phyloP scores from a whole-genome alignment of 805 yeast species.

The Pichia pseudocactophila region DNA sequence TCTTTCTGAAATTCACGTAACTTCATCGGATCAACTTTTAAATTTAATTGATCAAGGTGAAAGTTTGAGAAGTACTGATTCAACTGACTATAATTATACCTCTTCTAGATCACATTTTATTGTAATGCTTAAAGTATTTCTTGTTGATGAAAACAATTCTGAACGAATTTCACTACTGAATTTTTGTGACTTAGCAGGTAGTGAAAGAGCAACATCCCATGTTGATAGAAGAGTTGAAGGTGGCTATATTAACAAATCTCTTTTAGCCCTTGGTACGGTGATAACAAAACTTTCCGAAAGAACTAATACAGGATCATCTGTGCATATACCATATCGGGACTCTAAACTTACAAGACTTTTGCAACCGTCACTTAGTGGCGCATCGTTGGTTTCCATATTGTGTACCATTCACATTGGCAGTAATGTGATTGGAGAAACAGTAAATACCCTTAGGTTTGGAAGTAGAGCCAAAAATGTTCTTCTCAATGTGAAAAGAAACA shows the following conservation, averaged over 20 bases:
- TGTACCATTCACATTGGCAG: conserved; percentile 75
- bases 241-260: conserved; percentile 81
- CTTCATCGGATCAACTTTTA: conserved; percentile 50
- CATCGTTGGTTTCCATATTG: conserved; percentile 71
- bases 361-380: conserved; percentile 89
- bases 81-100: conserved; percentile 81
- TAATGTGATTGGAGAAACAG: conserved; percentile 62
- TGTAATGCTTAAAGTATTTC: conserved; percentile 50
- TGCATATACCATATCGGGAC: conserved; percentile 87
- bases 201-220: conserved; percentile 78
- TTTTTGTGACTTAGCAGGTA: conserved; percentile 92
- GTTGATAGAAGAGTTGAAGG: conserved; percentile 88
- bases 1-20: conserved; percentile 51
- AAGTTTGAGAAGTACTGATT: conserved; percentile 64
- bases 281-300: conserved; percentile 54
- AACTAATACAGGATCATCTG: conserved; percentile 11
- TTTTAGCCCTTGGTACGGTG: conserved; percentile 86
- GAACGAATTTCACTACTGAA: conserved; percentile 55
- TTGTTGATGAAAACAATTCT: conserved; percentile 30
- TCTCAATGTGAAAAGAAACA: conserved; percentile 53
- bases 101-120: conserved; percentile 92
- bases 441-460: conserved; percentile 84
- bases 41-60: conserved; percentile 62
- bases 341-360: conserved; percentile 82
- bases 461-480: conserved; percentile 84